phyloP scores from a whole-genome alignment of 2,329 filamentous ascomycete species.

The Diplodia intermedia region DNA sequence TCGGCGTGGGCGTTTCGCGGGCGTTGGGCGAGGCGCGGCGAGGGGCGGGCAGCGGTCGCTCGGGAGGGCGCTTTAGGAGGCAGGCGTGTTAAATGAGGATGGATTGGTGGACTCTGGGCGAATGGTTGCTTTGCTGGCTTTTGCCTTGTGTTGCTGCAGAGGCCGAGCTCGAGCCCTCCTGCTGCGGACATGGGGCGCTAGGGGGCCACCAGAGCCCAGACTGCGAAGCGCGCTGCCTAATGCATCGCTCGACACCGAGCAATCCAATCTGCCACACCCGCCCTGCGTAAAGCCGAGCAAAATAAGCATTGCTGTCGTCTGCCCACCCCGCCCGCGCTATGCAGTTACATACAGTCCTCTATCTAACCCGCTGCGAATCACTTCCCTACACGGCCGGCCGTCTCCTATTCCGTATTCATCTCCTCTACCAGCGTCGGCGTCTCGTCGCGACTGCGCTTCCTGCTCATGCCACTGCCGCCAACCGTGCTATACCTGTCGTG shows the following conservation, averaged over 20 bases:
- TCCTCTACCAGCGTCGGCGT: conserved; percentile 23
- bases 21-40: neutral
- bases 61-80: conserved; percentile 6
- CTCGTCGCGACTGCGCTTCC: conserved; percentile 26
- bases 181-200: neutral
- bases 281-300: conserved; percentile 4
- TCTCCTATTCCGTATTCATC: conserved; percentile 30
- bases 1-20: neutral
- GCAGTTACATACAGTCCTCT: conserved; percentile 9
- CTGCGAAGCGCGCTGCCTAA: conserved; percentile 5
- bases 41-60: neutral
- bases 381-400: neutral
- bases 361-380: neutral
- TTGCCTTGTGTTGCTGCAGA: conserved; percentile 22
- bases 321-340: conserved; percentile 8
- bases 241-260: neutral
- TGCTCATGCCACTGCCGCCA: conserved; percentile 7
- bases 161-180: conserved; percentile 26
- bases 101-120: conserved; percentile 12
- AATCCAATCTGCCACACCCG: conserved; percentile 1
- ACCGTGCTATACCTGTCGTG: conserved; percentile 4
- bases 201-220: neutral
- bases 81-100: conserved; percentile 12
- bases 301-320: neutral
- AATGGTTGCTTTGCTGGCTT: conserved; percentile 32